Evolutionary conservation across 176 grass and related monocot species (phyloP).

Genomic region (Alopecurus myosuroides): DNA sequence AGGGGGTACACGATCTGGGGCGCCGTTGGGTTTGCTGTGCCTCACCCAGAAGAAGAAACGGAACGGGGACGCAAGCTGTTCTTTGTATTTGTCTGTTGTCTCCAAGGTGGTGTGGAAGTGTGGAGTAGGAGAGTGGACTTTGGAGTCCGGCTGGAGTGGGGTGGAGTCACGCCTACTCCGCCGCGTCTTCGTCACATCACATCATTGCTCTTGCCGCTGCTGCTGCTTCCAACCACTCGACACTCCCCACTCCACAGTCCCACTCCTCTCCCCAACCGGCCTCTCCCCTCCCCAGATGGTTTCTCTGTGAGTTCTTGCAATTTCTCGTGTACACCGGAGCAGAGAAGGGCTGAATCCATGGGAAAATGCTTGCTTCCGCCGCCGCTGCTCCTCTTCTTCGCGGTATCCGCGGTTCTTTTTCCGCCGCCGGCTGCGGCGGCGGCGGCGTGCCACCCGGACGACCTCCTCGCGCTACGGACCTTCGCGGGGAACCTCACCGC

Average conservation of each 20-base stretch:
- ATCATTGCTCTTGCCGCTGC: not conserved
- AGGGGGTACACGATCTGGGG: too few relatives aligned
- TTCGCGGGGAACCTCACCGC: conserved; percentile 59
- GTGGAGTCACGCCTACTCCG: conserved; percentile 6
- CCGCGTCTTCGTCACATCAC: not conserved
- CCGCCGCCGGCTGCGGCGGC: not conserved
- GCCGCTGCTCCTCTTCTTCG: not conserved
- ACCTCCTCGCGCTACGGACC: conserved; percentile 49
- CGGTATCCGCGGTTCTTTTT: not conserved
- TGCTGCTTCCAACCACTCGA: not conserved
- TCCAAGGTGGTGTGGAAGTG: not conserved
- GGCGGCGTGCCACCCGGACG: conserved; percentile 54
- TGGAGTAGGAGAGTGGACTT: conserved; percentile 8
- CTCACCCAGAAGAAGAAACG: not conserved
- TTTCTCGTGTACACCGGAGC: not conserved
- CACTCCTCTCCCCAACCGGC: not conserved
- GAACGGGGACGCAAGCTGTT: not conserved
- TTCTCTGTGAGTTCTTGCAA: not conserved
- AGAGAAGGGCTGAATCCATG: conserved; percentile 17
- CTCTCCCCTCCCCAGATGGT: not conserved
- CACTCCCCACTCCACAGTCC: not conserved
- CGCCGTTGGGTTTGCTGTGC: too few relatives aligned
- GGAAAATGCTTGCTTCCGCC: not conserved
- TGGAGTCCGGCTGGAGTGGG: not conserved
- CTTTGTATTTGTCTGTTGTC: not conserved